Evolutionary conservation across 148 eudicot species (phyloP), one percentile per base, ranked within the genome.

Genomic region (Amaranthus hypochondriacus): DNA sequence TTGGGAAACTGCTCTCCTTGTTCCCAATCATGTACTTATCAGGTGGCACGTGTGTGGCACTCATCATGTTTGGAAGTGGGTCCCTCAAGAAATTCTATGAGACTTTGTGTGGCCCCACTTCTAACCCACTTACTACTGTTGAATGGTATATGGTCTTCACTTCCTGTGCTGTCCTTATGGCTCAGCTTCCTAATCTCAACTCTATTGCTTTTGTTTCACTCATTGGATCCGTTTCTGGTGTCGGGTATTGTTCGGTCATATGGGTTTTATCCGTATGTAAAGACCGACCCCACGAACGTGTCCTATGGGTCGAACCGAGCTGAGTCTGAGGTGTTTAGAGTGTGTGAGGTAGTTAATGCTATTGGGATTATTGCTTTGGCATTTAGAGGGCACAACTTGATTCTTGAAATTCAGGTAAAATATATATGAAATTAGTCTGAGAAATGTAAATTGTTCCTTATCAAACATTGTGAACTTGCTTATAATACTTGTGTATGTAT

Each of bases 181-280:
- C 96, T 66, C 94, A 87, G 74, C 89, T 90, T 15, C 98, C 98
- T 42, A 93, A 91, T 82, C 78, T 93, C 60, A 93, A 93, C 66
- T 93, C 98, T 56, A 81, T 90, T 0, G 96, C 98, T 12, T 72
- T 85, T 4, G 87, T 93, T 69, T 89, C 98, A 2, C 78, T 93
- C 10, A 59, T 93, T 28, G 96, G 96, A 21, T 87, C 94, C 42
- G 58, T 84, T 74, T 82, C 92, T 0, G 89, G 87, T 5, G 77
- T 91, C 10, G 71, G 82, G 4, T 93, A 93, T 50, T 89, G 88
- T 62, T 86, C 92, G 12, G 62, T 89, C 9, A 77, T 88, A 47
- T 93, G 94, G 97, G 83, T 64, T 5, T 62, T 89, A 10, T 81
- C 94, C 4, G 75, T 91, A 0, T 9, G 12, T 53, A 84, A 84